Evolutionary conservation across 2,329 filamentous ascomycete species (phyloP).

Genomic region (Penicillium decumbens): DNA sequence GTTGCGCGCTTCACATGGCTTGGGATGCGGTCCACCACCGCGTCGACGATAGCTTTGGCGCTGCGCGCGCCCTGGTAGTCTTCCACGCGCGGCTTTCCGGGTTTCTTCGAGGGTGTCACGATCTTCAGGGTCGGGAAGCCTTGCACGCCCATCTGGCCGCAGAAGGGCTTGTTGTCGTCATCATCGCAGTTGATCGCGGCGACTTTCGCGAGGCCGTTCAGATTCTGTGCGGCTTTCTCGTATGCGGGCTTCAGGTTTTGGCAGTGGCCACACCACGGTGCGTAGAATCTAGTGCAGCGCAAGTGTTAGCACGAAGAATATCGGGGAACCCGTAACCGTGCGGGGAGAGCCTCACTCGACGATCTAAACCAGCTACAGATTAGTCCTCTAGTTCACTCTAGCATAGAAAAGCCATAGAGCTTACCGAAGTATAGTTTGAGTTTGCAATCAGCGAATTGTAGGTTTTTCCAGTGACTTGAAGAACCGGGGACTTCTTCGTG

Average conservation of each 20-base stretch:
- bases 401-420: conserved; percentile 24
- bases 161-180: conserved; percentile 83
- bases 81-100: conserved; percentile 73
- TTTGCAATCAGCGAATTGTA: conserved; percentile 79
- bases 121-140: conserved; percentile 97
- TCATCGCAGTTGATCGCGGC: conserved; percentile 94
- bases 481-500: conserved; percentile 76
- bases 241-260: conserved; percentile 92
- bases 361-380: conserved; percentile 37
- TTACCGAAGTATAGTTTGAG: conserved; percentile 87
- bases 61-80: conserved; percentile 82
- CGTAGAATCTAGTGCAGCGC: conserved; percentile 75
- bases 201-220: conserved; percentile 89
- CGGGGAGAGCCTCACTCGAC: conserved; percentile 47
- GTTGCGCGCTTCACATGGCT: conserved; percentile 81
- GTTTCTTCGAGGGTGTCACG: conserved; percentile 76
- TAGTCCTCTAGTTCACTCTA: background rate
- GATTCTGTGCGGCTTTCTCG: conserved; percentile 84
- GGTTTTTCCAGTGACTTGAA: conserved; percentile 72
- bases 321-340: background rate
- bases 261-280: conserved; percentile 97
- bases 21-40: conserved; percentile 79
- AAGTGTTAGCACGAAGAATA: conserved; percentile 15
- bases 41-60: conserved; percentile 82
- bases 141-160: conserved; percentile 77